phyloP scores from a whole-genome alignment of 2,329 filamentous ascomycete species.

The Aaosphaeria pasadenensis region DNA sequence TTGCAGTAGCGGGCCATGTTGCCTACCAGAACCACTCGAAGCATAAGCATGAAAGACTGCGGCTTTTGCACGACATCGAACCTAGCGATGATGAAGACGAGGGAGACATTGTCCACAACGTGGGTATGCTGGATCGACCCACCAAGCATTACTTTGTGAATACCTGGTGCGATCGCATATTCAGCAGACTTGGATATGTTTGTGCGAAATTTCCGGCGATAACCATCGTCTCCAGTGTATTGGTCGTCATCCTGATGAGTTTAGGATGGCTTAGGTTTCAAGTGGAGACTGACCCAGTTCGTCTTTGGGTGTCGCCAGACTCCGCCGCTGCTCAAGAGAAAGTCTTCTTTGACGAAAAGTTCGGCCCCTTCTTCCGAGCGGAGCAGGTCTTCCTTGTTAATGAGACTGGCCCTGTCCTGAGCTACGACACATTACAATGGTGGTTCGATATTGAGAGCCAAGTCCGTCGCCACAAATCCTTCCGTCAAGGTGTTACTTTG shows the following conservation, averaged over 20 bases:
- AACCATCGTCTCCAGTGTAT: conserved; percentile 73
- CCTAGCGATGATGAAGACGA: conserved; percentile 94
- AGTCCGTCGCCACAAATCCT: conserved; percentile 69
- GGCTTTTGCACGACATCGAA: conserved; percentile 78
- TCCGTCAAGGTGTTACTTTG: conserved; percentile 65
- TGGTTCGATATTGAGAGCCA: conserved; percentile 88
- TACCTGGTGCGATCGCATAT: conserved; percentile 73
- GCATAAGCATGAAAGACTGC: conserved; percentile 76
- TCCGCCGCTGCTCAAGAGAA: conserved; percentile 92
- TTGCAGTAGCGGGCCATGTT: conserved; percentile 69
- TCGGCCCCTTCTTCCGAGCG: conserved; percentile 92
- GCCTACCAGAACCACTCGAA: conserved; percentile 71
- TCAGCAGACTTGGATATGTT: conserved; percentile 73
- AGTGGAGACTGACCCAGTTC: conserved; percentile 86
- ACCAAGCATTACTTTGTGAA: conserved; percentile 81
- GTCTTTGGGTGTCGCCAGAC: conserved; percentile 93
- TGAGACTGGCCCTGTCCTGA: conserved; percentile 80
- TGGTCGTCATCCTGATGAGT: conserved; percentile 75
- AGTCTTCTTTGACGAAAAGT: conserved; percentile 85
- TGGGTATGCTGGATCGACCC: conserved; percentile 74
- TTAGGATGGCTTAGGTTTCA: conserved; percentile 84
- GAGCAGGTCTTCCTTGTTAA: conserved; percentile 95
- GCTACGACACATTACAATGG: conserved; percentile 85
- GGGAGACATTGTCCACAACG: conserved; percentile 74
- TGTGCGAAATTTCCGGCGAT: conserved; percentile 82